Evolutionary conservation across 345 rosid genomes (phyloP).

Genomic region (Linum tenue): DNA sequence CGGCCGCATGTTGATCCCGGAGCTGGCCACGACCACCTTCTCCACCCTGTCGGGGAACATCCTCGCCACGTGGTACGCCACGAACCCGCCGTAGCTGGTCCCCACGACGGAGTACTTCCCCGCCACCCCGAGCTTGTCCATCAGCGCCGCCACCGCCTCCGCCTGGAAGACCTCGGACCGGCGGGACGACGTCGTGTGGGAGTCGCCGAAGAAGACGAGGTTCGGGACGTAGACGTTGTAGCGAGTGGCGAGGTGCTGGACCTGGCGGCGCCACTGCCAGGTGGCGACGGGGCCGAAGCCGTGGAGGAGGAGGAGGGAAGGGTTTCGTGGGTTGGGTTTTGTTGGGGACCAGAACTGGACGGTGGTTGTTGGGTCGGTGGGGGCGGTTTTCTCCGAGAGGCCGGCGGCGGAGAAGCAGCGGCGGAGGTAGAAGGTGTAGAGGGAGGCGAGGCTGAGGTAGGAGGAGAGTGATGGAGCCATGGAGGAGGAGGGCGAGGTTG

Average conservation of each 20-base stretch:
- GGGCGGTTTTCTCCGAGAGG: constrained; percentile 35
- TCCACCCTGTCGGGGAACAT: constrained; percentile 61
- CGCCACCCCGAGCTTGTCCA: constrained; percentile 35
- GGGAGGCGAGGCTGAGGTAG: constrained; percentile 42
- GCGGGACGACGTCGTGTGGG: constrained; percentile 40
- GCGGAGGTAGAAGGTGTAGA: constrained; percentile 60
- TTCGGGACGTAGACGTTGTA: constrained; percentile 67
- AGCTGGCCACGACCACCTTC: constrained; percentile 82
- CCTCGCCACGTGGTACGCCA: constrained; percentile 69
- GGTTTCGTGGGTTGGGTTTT: constrained; percentile 17
- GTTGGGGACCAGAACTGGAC: constrained; percentile 70
- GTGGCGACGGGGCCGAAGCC: constrained; percentile 76
- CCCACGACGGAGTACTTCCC: constrained; percentile 47
- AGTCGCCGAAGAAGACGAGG: constrained; percentile 65
- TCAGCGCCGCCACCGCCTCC: constrained; percentile 36
- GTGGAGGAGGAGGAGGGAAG: constrained; percentile 57
- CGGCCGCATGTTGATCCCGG: constrained; percentile 53
- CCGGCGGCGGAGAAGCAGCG: constrained; percentile 59
- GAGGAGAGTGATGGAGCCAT: constrained; percentile 21
- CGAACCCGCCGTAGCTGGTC: constrained; percentile 91
- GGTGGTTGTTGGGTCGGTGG: constrained; percentile 44
- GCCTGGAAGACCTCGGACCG: constrained; percentile 85
- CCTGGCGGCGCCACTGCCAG: constrained; percentile 84
- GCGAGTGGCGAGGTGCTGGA: constrained; percentile 39
- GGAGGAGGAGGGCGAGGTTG: too few relatives aligned